A percentile compares a stretch with the other conserved stretches of the same genome.
These are phyloP conservation scores for Leishmania braziliensis DNA, from an alignment of 208 protist genomes.

Conservation along the genomic window DNA sequence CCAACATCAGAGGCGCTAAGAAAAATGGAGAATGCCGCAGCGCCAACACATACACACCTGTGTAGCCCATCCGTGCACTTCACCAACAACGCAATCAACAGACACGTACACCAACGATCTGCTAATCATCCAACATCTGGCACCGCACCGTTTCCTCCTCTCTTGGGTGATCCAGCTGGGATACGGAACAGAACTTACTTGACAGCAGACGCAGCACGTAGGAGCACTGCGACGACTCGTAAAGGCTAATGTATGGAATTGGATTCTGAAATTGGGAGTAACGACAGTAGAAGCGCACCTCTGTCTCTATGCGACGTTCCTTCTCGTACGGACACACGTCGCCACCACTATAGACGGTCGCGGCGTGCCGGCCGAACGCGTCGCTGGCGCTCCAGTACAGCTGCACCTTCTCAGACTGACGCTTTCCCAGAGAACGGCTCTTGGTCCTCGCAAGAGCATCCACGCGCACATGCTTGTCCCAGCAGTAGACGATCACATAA, in stretches of 20 bases:
- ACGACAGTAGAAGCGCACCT: conserved; percentile 32
- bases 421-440: neutral
- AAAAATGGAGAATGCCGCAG: neutral
- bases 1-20: neutral
- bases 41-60: neutral
- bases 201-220: conserved; percentile 43
- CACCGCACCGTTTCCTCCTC: conserved; percentile 40
- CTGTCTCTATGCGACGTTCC: conserved; percentile 13
- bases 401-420: neutral
- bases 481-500: conserved; percentile 16
- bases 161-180: conserved; percentile 24
- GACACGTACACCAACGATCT: neutral
- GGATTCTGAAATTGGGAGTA: conserved; percentile 28
- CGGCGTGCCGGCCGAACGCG: conserved; percentile 28
- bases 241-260: conserved; percentile 22
- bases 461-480: conserved; percentile 13
- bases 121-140: conserved; percentile 27
- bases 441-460: neutral
- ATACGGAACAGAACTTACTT: conserved; percentile 27
- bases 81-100: neutral
- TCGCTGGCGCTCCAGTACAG: conserved; percentile 19
- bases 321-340: conserved; percentile 23
- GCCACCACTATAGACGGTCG: conserved; percentile 35
- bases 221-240: conserved; percentile 38
- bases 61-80: neutral